phyloP scores from a whole-genome alignment of 768 basidiomycete species.

The Xanthoconium purpureum region DNA sequence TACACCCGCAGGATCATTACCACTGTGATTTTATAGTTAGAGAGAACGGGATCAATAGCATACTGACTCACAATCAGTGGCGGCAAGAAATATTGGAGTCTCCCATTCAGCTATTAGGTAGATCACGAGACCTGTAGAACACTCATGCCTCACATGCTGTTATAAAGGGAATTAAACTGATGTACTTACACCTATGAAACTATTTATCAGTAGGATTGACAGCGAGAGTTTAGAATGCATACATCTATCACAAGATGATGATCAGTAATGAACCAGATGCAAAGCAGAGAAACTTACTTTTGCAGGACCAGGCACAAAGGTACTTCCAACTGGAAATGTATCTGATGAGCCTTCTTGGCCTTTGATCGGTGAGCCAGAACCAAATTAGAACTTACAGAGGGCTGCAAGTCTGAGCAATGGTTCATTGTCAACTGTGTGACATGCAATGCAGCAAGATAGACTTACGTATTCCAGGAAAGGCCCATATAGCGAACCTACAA shows the following conservation, averaged over 20 bases:
- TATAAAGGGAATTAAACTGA: too few relatives aligned
- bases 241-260: too few relatives aligned
- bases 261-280: not conserved
- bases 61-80: not conserved
- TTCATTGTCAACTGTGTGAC: not conserved
- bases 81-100: not conserved
- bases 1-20: not conserved
- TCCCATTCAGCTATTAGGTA: accelerated
- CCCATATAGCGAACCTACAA: not conserved
- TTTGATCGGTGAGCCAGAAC: too few relatives aligned
- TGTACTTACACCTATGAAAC: not conserved
- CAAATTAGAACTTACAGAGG: not conserved
- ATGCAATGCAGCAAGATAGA: too few relatives aligned
- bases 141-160: not conserved
- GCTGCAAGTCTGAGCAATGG: not conserved
- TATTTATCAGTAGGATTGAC: not conserved
- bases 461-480: not conserved
- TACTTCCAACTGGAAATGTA: not conserved
- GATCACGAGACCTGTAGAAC: not conserved
- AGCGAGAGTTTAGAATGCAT: not conserved
- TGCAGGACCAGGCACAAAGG: not conserved
- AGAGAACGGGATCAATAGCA: not conserved
- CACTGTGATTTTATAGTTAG: not conserved
- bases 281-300: not conserved
- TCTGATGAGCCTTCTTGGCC: too few relatives aligned